Evolutionary conservation across 129 eudicot genomes (phyloP).

Genomic region (carrot (Daucus carota)): DNA sequence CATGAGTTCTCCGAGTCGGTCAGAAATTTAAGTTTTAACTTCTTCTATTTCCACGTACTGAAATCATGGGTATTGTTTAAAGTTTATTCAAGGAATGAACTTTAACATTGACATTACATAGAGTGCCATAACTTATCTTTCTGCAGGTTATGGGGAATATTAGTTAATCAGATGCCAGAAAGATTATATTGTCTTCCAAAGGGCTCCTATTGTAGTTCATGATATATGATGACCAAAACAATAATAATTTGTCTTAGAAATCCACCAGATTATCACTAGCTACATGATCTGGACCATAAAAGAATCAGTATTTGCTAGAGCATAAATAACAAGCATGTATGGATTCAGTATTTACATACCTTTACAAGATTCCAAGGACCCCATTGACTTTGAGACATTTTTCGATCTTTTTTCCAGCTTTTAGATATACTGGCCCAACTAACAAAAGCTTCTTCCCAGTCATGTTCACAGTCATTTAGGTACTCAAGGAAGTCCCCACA

Average conservation of each 20-base stretch:
- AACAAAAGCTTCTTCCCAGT: constrained; percentile 90
- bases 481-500: constrained; percentile 81
- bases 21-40: not conserved
- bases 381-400: constrained; percentile 47
- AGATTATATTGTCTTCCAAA: not conserved
- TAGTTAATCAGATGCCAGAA: not conserved
- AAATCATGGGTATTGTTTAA: not conserved
- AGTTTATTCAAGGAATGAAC: not conserved
- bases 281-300: not conserved
- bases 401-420: constrained; percentile 56
- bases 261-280: not conserved
- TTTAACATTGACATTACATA: not conserved
- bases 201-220: not conserved
- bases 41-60: not conserved
- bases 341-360: constrained; percentile 41
- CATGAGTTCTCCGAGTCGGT: not conserved
- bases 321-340: not conserved
- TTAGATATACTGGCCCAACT: constrained; percentile 63
- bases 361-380: constrained; percentile 82
- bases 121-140: not conserved
- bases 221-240: not conserved
- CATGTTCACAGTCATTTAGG: constrained; percentile 53
- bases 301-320: not conserved
- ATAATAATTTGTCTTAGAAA: not conserved
- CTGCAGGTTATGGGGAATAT: not conserved